phyloP scores from a whole-genome alignment of 148 eudicot species.

The Camellia lanceoleosa region DNA sequence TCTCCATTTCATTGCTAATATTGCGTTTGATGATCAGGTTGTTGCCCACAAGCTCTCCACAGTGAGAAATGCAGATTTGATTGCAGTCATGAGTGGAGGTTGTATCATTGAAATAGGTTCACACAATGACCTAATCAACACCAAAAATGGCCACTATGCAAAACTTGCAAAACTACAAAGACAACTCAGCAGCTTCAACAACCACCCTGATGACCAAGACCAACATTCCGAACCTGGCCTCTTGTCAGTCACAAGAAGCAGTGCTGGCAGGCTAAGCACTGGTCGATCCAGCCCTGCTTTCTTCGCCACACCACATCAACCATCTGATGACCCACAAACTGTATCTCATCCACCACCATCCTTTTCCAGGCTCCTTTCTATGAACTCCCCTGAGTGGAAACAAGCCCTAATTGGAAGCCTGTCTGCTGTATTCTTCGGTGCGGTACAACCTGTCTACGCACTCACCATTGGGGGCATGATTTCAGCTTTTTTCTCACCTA shows the following conservation, averaged over 20 bases:
- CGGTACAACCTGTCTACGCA: slow-evolving; percentile 89
- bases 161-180: slow-evolving; percentile 68
- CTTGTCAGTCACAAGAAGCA: slow-evolving; percentile 47
- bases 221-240: slow-evolving; percentile 19
- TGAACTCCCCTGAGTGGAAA: slow-evolving; percentile 81
- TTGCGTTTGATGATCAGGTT: slow-evolving; percentile 39
- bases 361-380: slow-evolving; percentile 49
- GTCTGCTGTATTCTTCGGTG: slow-evolving; percentile 67
- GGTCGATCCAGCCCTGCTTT: slow-evolving; percentile 55
- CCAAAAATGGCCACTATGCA: slow-evolving; percentile 60
- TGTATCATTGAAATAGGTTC: slow-evolving; percentile 62
- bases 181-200: slow-evolving; percentile 34
- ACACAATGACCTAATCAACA: slow-evolving; percentile 55
- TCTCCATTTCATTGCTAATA: neutral
- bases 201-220: slow-evolving; percentile 31
- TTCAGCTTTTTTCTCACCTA: slow-evolving; percentile 58
- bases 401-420: slow-evolving; percentile 69
- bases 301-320: slow-evolving; percentile 31
- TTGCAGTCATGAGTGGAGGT: slow-evolving; percentile 67
- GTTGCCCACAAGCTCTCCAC: slow-evolving; percentile 96
- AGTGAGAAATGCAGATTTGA: slow-evolving; percentile 74
- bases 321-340: slow-evolving; percentile 4
- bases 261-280: slow-evolving; percentile 55
- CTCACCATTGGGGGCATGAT: slow-evolving; percentile 89
- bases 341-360: slow-evolving; percentile 33